Base-by-base conservation (phyloP, 306 rosid species). In the Morella rubra region DNA sequence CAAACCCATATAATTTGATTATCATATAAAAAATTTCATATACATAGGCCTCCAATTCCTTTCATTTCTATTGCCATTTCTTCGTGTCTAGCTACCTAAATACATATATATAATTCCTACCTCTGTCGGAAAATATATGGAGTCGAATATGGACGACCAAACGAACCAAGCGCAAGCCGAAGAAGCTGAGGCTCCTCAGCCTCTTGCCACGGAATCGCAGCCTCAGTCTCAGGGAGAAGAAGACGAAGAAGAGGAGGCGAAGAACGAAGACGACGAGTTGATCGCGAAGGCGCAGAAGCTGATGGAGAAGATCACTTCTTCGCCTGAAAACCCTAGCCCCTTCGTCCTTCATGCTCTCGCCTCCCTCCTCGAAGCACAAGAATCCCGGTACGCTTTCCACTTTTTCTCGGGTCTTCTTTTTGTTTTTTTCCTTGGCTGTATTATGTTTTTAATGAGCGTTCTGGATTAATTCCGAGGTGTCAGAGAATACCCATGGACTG, bases 281-380 rank as follows among this genome's bases (percentile, higher is more conserved):
- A 64, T 90, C 51, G 81, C 84, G 2, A 89, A 84, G 90, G 99
- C 92, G 75, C 88, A 86, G 80, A 89, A 82, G 81, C 87, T 91
- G 52, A 96, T 92, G 93, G 98, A 93, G 18, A 93, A 84, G 87
- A 83, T 89, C 62, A 93, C 90, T 69, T 74, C 91, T 1, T 66
- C 93, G 45, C 88, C 93, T 56, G 96, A 93, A 51, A 93, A 87
- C 85, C 98, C 99, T 80, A 91, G 83, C 52, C 83, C 93, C 40
- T 68, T 80, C 37, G 90, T 84, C 15, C 93, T 96, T 3, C 99
- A 96, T 44, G 93, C 99, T 16, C 90, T 96, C 19, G 97, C 98
- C 0, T 85, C 99, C 8, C 85, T 96, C 70, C 91, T 96, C 11
- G 97, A 96, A 84, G 84, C 85, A 0, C 94, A 93, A 58, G 99